Conservation (phyloP, 306 rosid genomes). For the Glycyrrhiza uralensis region DNA sequence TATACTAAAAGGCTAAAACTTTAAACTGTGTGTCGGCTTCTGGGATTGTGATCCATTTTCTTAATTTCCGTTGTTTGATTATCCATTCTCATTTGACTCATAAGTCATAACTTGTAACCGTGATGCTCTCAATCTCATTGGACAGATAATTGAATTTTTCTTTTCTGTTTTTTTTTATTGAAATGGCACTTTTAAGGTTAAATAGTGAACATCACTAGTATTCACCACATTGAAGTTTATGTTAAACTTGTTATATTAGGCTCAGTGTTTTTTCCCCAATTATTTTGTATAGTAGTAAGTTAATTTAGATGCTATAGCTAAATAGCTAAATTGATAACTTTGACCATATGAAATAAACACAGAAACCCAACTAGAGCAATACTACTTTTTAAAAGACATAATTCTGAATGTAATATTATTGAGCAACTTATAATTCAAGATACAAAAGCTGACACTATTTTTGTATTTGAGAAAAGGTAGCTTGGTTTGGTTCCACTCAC, state of each 20-base stretch:
- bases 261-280: not conserved
- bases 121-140: not conserved
- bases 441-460: slow-evolving; percentile 26
- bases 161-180: not conserved
- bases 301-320: not conserved
- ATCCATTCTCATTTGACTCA: not conserved
- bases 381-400: slow-evolving; percentile 13
- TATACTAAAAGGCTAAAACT: not conserved
- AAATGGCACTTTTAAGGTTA: not conserved
- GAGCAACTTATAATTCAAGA: slow-evolving; percentile 20
- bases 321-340: not conserved
- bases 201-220: not conserved
- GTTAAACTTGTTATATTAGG: not conserved
- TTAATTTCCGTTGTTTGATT: slow-evolving; percentile 7
- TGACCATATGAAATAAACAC: slow-evolving; percentile 9
- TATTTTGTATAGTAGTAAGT: not conserved
- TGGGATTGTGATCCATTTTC: slow-evolving; percentile 12
- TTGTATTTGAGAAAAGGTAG: slow-evolving; percentile 23
- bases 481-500: slow-evolving; percentile 32
- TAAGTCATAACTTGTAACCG: not conserved
- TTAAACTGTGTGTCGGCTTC: slow-evolving; percentile 11
- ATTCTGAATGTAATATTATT: not conserved
- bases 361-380: slow-evolving; percentile 8
- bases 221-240: not conserved
- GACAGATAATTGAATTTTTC: not conserved